Evolutionary conservation across 805 yeast genomes (phyloP).

Genomic region (Pichia rugopelliculosa): DNA sequence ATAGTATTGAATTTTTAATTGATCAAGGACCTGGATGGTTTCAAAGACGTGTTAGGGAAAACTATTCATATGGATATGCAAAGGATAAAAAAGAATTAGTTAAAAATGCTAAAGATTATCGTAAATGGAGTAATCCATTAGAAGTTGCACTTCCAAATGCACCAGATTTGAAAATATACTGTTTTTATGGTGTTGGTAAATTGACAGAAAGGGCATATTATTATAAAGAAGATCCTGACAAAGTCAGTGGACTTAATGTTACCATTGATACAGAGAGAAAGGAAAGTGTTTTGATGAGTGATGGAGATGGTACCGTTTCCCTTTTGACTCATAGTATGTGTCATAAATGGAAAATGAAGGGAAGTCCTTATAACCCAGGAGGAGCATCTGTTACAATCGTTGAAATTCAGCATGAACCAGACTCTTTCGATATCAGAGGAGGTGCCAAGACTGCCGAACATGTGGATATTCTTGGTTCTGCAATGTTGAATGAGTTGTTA

Average conservation of each 20-base stretch:
- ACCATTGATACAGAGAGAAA: slow-evolving; percentile 61
- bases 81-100: slow-evolving; percentile 48
- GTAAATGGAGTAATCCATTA: slow-evolving; percentile 90
- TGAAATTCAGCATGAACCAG: slow-evolving; percentile 91
- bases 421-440: slow-evolving; percentile 87
- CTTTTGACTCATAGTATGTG: slow-evolving; percentile 82
- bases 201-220: slow-evolving; percentile 92
- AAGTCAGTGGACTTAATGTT: slow-evolving; percentile 50
- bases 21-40: slow-evolving; percentile 75
- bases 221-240: slow-evolving; percentile 63
- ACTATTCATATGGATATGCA: slow-evolving; percentile 78
- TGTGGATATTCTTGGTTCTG: slow-evolving; percentile 91
- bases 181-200: slow-evolving; percentile 94
- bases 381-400: slow-evolving; percentile 65
- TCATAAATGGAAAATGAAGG: slow-evolving; percentile 73
- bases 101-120: slow-evolving; percentile 59
- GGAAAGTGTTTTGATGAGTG: slow-evolving; percentile 71
- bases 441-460: slow-evolving; percentile 98
- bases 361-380: slow-evolving; percentile 75
- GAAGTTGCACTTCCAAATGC: slow-evolving; percentile 91
- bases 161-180: slow-evolving; percentile 80
- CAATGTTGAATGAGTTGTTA: slow-evolving; percentile 82
- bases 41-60: slow-evolving; percentile 50
- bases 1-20: slow-evolving; percentile 59
- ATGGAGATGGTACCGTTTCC: slow-evolving; percentile 96